Percentiles rank a stretch among this genome's conserved stretches.
These are phyloP conservation scores for Phytophthora cajani DNA, from an alignment of 352 stramenopile species.

Conservation along the genomic window DNA sequence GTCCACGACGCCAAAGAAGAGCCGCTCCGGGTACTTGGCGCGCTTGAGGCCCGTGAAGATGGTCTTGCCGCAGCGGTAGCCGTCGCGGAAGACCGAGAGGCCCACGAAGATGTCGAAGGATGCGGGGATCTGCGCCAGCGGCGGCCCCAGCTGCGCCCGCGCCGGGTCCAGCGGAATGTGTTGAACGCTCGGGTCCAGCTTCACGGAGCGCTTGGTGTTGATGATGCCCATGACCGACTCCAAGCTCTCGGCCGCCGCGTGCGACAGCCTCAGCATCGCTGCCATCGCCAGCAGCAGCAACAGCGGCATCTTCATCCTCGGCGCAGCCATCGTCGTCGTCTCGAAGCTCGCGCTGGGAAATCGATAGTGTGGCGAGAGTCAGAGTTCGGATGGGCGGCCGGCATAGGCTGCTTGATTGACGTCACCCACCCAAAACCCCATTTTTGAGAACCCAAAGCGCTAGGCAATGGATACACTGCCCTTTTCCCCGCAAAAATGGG, in stretches of 20 bases:
- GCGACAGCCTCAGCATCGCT: conserved; percentile 20
- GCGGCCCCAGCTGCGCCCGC: conserved; percentile 55
- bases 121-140: conserved; percentile 54
- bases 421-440: conserved; percentile 11
- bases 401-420: conserved; percentile 28
- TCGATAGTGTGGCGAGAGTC: conserved; percentile 37
- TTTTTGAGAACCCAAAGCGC: neutral
- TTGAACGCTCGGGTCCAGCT: conserved; percentile 75
- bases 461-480: neutral
- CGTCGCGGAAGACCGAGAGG: conserved; percentile 84
- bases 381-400: conserved; percentile 7
- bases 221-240: conserved; percentile 61
- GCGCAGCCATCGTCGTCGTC: conserved; percentile 18
- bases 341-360: conserved; percentile 13
- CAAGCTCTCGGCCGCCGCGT: conserved; percentile 19
- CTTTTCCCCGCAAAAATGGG: neutral
- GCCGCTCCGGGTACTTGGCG: conserved; percentile 66
- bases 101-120: conserved; percentile 78
- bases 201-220: conserved; percentile 63
- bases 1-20: conserved; percentile 87
- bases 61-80: conserved; percentile 81
- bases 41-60: conserved; percentile 82
- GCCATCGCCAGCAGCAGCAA: neutral
- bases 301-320: conserved; percentile 12
- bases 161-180: conserved; percentile 62